Evolutionary conservation across 73 alveolate genomes (phyloP).

Genomic region (Stentor coeruleus): DNA sequence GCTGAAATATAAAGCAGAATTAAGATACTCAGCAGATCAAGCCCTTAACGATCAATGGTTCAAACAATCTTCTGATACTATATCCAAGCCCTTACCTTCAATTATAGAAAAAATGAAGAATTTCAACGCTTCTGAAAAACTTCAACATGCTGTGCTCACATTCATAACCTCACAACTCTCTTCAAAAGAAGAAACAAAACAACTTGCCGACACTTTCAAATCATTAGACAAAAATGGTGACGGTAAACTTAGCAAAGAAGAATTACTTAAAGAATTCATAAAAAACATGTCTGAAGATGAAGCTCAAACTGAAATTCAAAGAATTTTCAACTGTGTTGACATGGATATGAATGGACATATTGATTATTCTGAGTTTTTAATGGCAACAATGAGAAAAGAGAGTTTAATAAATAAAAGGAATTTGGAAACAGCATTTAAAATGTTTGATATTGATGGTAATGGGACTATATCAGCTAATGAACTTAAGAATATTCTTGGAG

Average conservation of each 20-base stretch:
- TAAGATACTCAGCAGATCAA: slow-evolving; percentile 31
- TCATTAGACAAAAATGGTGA: slow-evolving; percentile 38
- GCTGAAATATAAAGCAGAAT: slow-evolving; percentile 25
- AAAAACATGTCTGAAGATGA: not conserved
- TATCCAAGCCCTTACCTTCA: no score
- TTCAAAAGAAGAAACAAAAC: slow-evolving; percentile 33
- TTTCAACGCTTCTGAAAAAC: no score
- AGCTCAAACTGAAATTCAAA: no score
- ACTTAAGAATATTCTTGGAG: slow-evolving; percentile 17
- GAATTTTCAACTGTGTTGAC: no score
- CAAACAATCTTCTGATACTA: no score
- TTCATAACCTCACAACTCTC: slow-evolving; percentile 32
- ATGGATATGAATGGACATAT: no score
- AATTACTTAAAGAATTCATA: slow-evolving; percentile 32
- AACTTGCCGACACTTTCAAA: slow-evolving; percentile 32
- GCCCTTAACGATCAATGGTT: slow-evolving; percentile 37
- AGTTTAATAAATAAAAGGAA: slow-evolving; percentile 31
- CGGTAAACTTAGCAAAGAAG: slow-evolving; percentile 35
- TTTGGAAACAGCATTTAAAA: slow-evolving; percentile 31
- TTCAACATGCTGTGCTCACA: slow-evolving; percentile 48
- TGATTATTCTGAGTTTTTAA: no score
- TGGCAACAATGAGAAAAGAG: not conserved
- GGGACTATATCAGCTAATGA: slow-evolving; percentile 37
- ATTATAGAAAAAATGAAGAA: no score
- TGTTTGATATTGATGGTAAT: slow-evolving; percentile 37